Conservation (phyloP, 768 basidiomycete genomes). For the Naematelia encephala region DNA sequence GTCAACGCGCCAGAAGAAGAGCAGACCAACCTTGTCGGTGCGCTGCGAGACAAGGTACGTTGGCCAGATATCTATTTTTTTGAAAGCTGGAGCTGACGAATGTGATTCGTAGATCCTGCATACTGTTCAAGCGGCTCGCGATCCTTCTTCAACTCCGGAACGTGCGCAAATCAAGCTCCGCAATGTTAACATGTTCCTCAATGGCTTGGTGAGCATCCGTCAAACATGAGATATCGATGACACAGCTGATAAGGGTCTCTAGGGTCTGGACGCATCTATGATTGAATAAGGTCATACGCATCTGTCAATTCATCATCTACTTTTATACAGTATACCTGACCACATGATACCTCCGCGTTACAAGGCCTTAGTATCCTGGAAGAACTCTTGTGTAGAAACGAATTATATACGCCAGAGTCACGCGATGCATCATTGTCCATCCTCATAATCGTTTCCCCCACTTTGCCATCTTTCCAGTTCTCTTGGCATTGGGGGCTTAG, state of each 20-base stretch:
- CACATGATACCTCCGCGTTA: too few species aligned
- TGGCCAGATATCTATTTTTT: not conserved
- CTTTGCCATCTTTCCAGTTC: too few species aligned
- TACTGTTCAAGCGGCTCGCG: slow-evolving; percentile 74
- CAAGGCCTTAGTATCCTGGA: too few species aligned
- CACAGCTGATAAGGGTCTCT: not conserved
- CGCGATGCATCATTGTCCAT: too few species aligned
- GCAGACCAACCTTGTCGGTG: slow-evolving; percentile 79
- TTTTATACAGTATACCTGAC: too few species aligned
- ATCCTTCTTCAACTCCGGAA: slow-evolving; percentile 65
- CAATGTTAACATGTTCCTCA: slow-evolving; percentile 76
- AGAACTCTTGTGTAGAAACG: too few species aligned
- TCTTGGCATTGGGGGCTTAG: too few species aligned
- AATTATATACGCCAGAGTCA: too few species aligned
- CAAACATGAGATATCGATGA: not conserved
- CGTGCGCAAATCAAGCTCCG: slow-evolving; percentile 72
- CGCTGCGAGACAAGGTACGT: slow-evolving; percentile 80
- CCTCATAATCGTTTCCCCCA: too few species aligned
- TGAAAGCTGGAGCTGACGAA: slow-evolving; percentile 6
- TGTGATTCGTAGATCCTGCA: slow-evolving; percentile 57
- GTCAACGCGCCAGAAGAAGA: slow-evolving; percentile 74
- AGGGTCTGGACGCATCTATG: slow-evolving; percentile 31
- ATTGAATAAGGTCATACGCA: slow-evolving; percentile 11
- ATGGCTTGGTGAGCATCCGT: slow-evolving; percentile 50
- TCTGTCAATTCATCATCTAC: too few species aligned